phyloP scores from a whole-genome alignment of 345 rosid genomes.

The Eucalyptus marginata region DNA sequence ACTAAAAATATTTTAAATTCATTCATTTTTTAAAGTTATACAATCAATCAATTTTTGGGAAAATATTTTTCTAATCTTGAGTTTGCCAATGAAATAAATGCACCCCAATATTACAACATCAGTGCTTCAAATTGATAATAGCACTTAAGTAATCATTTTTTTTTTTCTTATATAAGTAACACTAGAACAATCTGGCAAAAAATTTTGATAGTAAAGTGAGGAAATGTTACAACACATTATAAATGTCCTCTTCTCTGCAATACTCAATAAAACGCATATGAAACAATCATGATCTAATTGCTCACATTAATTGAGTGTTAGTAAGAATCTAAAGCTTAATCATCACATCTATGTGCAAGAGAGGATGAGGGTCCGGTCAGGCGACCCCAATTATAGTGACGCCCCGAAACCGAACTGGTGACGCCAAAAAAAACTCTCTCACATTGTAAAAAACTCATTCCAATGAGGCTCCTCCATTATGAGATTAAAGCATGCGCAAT shows the following conservation, averaged over 20 bases:
- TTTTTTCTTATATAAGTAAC: no score
- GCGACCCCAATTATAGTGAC: not conserved
- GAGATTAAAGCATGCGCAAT: not conserved
- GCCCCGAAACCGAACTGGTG: not conserved
- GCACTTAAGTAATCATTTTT: no score
- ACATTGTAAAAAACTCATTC: not conserved
- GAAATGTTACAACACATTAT: no score
- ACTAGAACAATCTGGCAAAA: no score
- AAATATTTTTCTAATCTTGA: no score
- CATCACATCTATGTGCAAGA: not conserved
- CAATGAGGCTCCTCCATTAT: not conserved
- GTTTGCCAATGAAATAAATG: not conserved
- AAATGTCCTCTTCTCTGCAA: not conserved
- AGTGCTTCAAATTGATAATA: no score
- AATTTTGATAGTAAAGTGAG: fast-evolving
- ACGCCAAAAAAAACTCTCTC: not conserved
- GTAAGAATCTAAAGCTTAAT: not conserved
- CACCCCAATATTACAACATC: not conserved
- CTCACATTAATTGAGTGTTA: not conserved
- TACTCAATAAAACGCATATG: not conserved
- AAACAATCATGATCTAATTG: not conserved
- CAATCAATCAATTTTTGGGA: no score
- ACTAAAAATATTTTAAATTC: no score
- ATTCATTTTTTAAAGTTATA: no score
- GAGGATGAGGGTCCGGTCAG: not conserved